Conservation (phyloP, 2,329 filamentous ascomycete species). For the Fusarium staphyleae region DNA sequence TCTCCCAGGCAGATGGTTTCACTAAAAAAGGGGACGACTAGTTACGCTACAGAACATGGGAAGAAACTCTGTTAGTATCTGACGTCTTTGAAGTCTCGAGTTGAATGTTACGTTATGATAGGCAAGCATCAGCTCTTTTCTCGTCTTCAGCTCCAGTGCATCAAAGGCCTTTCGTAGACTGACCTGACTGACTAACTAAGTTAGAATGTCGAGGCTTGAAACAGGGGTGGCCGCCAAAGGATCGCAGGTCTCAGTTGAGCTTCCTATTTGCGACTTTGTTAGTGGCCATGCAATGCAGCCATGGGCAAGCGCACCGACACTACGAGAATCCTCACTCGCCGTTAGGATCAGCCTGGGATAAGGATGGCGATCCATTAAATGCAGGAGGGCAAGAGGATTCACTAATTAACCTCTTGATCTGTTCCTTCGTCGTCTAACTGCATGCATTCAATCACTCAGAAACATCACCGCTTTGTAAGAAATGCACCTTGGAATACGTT, state of each 20-base stretch:
- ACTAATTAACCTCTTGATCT: neutral
- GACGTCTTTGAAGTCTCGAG: neutral
- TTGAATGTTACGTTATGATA: neutral
- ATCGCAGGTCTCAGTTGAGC: neutral
- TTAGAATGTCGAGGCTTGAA: constrained; percentile 13
- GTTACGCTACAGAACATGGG: constrained; percentile 4
- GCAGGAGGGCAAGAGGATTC: neutral
- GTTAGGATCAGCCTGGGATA: neutral
- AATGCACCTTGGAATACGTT: too few relatives aligned
- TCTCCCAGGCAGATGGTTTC: too few relatives aligned
- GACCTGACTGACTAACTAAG: too few relatives aligned
- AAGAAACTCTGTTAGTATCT: constrained; percentile 1
- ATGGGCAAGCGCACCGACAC: neutral
- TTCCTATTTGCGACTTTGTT: too few relatives aligned
- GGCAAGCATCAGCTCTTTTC: neutral
- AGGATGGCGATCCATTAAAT: neutral
- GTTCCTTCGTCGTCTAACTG: too few relatives aligned
- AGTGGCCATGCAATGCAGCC: too few relatives aligned
- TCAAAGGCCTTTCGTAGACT: neutral
- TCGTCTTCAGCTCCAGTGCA: too few relatives aligned
- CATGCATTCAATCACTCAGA: too few relatives aligned
- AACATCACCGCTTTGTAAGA: too few relatives aligned
- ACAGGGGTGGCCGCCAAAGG: neutral
- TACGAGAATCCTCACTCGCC: neutral
- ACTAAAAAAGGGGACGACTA: constrained; percentile 1